Conservation (phyloP, 1,284 basidiomycete genomes). For the Cutaneotrichosporon sp. region DNA sequence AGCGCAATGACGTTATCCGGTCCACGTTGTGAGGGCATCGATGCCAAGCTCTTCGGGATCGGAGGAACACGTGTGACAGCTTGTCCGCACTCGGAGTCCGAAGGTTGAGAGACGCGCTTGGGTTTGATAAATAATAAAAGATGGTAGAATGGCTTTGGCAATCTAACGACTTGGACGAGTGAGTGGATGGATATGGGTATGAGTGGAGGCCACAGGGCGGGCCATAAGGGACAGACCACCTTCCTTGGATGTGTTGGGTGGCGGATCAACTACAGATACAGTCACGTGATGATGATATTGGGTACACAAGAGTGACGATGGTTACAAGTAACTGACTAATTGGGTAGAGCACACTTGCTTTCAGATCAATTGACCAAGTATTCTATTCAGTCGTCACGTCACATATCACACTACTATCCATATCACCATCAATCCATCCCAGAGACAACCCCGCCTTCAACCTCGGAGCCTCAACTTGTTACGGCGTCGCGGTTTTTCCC, state of each 20-base stretch:
- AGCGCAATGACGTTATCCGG: constrained; percentile 12
- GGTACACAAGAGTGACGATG: too few relatives aligned
- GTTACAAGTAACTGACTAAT: too few relatives aligned
- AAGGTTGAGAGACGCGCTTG: neutral
- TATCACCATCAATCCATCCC: neutral
- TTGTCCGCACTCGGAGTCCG: neutral
- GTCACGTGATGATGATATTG: too few relatives aligned
- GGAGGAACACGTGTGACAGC: neutral
- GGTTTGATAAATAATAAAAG: neutral
- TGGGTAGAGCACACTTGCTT: too few relatives aligned
- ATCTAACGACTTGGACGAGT: neutral
- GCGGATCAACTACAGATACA: too few relatives aligned
- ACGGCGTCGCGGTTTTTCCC: neutral
- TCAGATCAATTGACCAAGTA: too few relatives aligned
- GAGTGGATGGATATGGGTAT: neutral
- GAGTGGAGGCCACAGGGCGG: neutral
- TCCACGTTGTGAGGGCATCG: constrained; percentile 12
- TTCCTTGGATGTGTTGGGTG: too few relatives aligned
- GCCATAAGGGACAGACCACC: too few relatives aligned
- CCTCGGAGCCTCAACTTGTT: neutral
- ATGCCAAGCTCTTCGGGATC: constrained; percentile 3
- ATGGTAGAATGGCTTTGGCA: neutral
- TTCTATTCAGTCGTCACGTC: too few relatives aligned
- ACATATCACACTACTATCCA: too few relatives aligned
- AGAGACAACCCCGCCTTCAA: neutral